A percentile compares a stretch with the other conserved stretches of the same genome.
Conservation (phyloP, 306 rosid genomes). For the Crotalaria pallida region DNA sequence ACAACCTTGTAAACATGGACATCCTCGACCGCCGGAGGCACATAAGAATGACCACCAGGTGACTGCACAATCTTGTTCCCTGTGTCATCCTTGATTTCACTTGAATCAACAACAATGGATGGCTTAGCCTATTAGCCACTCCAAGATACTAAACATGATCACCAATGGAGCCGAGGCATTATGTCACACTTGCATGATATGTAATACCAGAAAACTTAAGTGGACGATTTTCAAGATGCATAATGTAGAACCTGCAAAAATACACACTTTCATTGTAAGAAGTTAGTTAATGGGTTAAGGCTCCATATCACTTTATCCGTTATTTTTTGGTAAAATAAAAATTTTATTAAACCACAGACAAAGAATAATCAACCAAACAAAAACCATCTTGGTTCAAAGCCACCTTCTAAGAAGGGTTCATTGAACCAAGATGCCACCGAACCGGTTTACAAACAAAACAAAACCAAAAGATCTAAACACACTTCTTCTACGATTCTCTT, state of each 20-base stretch:
- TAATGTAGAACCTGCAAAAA: constrained; percentile 56
- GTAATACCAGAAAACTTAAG: constrained; percentile 54
- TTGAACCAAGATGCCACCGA: no score
- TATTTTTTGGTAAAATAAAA: no score
- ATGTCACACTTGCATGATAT: constrained; percentile 85
- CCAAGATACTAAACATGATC: constrained; percentile 82
- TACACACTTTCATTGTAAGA: background rate
- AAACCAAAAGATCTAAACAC: no score
- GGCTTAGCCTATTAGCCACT: constrained; percentile 76
- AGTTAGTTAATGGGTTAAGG: background rate
- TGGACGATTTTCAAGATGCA: constrained; percentile 54
- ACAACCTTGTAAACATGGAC: constrained; percentile 58
- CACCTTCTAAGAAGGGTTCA: no score
- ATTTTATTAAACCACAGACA: no score
- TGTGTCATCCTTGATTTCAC: constrained; percentile 20
- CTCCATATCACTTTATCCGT: no score
- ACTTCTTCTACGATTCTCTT: no score
- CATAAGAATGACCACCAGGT: constrained; percentile 46
- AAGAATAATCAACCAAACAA: no score
- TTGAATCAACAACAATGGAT: constrained; percentile 49
- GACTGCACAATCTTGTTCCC: constrained; percentile 36
- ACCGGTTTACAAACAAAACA: no score
- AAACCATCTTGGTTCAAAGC: no score
- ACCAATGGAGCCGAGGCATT: constrained; percentile 82
- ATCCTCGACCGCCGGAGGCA: constrained; percentile 59